Conservation (phyloP, 495 filamentous ascomycete species). For the Penicillium antarcticum region DNA sequence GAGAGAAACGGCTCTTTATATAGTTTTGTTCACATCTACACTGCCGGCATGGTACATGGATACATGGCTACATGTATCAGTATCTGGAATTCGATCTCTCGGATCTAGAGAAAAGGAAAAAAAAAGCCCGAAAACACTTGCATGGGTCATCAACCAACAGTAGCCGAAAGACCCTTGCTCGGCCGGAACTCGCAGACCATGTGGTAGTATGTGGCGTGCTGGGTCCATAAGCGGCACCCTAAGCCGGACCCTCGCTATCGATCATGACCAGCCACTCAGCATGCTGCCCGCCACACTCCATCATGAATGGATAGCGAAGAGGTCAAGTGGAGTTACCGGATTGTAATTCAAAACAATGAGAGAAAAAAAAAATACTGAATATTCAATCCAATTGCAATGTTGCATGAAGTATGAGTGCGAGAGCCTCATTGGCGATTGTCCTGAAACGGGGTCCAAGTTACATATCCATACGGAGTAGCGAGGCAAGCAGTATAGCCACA, state of each 20-base stretch:
- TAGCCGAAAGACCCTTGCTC: conserved; percentile 10
- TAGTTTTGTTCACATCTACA: background rate
- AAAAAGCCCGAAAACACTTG: background rate
- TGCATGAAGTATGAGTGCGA: background rate
- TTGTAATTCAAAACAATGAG: background rate
- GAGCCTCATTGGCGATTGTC: conserved; percentile 6
- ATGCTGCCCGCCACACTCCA: conserved; percentile 20
- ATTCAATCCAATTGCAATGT: background rate
- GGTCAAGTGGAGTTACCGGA: conserved; percentile 9
- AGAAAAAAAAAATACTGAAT: background rate
- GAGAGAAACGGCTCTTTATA: background rate
- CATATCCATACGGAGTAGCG: too few species aligned
- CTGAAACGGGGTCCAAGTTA: conserved; percentile 9
- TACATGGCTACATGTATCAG: too few species aligned
- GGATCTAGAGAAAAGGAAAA: conserved; percentile 1
- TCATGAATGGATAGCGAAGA: conserved; percentile 11
- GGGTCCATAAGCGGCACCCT: conserved; percentile 12
- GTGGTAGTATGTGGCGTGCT: conserved; percentile 13
- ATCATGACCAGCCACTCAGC: conserved; percentile 25
- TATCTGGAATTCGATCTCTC: background rate
- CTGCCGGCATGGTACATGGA: background rate
- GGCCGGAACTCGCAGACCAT: conserved; percentile 8
- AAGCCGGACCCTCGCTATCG: conserved; percentile 18
- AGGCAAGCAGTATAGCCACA: too few species aligned
- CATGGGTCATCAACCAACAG: conserved; percentile 3